These are phyloP conservation scores for Chrysochromulina tobinii DNA, from an alignment of 78 protist species.

Conservation along the genomic window DNA sequence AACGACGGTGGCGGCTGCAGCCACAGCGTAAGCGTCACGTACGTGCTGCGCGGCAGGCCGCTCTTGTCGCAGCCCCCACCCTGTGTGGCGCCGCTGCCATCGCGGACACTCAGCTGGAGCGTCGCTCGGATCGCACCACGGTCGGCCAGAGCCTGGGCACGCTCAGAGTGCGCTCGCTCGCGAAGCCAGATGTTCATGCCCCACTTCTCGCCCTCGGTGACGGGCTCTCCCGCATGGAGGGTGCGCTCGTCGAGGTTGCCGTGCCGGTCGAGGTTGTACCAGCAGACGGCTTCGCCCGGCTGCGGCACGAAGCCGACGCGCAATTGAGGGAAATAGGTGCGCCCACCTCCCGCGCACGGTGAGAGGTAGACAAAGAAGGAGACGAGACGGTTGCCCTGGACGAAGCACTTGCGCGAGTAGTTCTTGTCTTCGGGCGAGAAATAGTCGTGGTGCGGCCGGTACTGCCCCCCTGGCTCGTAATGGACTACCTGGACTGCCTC, in stretches of 20 bases:
- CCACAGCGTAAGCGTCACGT: too few relatives aligned
- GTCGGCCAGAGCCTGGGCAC: too few relatives aligned
- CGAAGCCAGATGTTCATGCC: background rate
- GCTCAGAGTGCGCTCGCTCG: background rate
- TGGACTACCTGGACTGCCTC: constrained; percentile 1
- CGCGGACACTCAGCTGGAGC: too few relatives aligned
- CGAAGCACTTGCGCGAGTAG: background rate
- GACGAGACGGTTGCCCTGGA: background rate
- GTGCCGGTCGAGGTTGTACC: constrained; percentile 37
- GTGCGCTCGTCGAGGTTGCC: constrained; percentile 17
- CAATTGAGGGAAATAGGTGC: constrained; percentile 20
- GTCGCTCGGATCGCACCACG: too few relatives aligned
- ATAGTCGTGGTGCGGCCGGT: background rate
- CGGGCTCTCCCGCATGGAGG: background rate
- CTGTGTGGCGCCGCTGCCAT: too few relatives aligned
- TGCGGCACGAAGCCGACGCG: background rate
- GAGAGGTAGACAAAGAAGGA: constrained; percentile 28
- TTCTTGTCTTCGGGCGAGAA: background rate
- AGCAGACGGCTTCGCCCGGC: constrained; percentile 9
- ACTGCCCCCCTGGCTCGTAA: background rate
- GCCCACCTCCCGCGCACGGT: background rate
- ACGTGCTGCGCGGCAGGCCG: too few relatives aligned
- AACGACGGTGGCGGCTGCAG: too few relatives aligned
- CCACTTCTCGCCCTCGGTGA: constrained; percentile 41
- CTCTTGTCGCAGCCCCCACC: too few relatives aligned